Percentiles rank a stretch among this genome's conserved stretches.
Evolutionary conservation across 2,329 filamentous ascomycete genomes (phyloP).

Genomic region (Malbranchea cinnamomea): DNA sequence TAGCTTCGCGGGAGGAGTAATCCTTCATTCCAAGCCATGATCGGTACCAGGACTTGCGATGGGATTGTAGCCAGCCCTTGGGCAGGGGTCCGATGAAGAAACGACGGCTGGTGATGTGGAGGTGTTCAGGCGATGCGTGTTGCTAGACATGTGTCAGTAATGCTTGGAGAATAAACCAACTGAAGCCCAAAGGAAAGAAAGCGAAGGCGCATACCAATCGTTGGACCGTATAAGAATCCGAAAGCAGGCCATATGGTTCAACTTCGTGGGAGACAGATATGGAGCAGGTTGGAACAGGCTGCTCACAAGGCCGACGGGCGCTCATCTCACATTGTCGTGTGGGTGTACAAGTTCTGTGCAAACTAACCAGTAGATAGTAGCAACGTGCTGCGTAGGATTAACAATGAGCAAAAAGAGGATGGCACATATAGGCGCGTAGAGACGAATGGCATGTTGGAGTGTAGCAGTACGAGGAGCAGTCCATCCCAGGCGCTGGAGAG

Average conservation of each 20-base stretch:
- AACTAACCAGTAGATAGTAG: too few species aligned
- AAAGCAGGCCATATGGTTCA: constrained; percentile 24
- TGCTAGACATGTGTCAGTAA: constrained; percentile 27
- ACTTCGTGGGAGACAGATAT: constrained; percentile 10
- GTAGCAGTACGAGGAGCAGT: too few species aligned
- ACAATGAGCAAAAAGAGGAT: too few species aligned
- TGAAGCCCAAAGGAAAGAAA: not conserved
- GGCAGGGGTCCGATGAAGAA: constrained; percentile 53
- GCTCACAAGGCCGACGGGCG: constrained; percentile 4
- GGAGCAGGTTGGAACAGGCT: constrained; percentile 7
- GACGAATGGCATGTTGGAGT: too few species aligned
- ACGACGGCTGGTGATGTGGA: constrained; percentile 46
- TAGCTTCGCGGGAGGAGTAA: constrained; percentile 33
- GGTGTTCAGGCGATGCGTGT: constrained; percentile 46
- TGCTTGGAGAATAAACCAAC: constrained; percentile 3
- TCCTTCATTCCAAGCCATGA: constrained; percentile 27
- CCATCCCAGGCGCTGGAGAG: too few species aligned
- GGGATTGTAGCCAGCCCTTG: constrained; percentile 48
- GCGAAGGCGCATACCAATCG: constrained; percentile 30
- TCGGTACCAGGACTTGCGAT: constrained; percentile 49
- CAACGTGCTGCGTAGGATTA: too few species aligned
- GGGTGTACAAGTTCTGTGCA: too few species aligned
- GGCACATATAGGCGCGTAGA: too few species aligned
- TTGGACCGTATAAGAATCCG: constrained; percentile 39
- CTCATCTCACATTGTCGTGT: constrained; percentile 9